phyloP scores from a whole-genome alignment of 345 rosid genomes.

The Hibiscus syriacus region DNA sequence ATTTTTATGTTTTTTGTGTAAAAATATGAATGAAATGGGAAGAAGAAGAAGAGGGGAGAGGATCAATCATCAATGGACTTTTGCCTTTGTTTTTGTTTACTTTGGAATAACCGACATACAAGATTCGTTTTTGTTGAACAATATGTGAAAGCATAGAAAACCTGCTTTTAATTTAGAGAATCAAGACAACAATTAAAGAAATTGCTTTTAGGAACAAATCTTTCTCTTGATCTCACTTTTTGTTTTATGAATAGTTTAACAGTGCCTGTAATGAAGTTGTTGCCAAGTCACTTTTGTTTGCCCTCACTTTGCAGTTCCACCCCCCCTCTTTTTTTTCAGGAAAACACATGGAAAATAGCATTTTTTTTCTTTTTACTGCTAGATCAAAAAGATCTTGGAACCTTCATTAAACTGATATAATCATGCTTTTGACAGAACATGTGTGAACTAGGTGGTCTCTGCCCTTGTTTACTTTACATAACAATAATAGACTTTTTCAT shows the following conservation, averaged over 20 bases:
- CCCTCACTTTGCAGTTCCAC: background rate
- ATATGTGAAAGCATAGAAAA: background rate
- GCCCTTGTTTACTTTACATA: too few relatives aligned
- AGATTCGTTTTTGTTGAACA: background rate
- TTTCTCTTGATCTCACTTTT: background rate
- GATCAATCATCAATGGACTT: background rate
- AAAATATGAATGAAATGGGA: background rate
- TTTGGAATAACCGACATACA: too few relatives aligned
- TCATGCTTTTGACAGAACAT: background rate
- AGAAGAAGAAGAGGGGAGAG: too few relatives aligned
- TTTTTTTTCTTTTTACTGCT: background rate
- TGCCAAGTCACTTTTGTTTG: background rate
- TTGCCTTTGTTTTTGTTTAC: background rate
- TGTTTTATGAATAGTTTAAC: background rate
- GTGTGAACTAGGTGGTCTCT: background rate
- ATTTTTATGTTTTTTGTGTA: background rate
- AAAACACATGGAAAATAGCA: background rate
- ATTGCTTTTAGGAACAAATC: background rate
- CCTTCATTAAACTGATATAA: background rate
- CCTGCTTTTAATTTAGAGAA: background rate
- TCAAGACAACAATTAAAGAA: background rate
- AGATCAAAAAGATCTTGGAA: background rate
- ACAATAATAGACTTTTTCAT: too few relatives aligned
- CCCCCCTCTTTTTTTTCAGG: background rate
- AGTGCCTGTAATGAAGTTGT: background rate